phyloP scores from a whole-genome alignment of 768 basidiomycete genomes.

The Phallus indusiatus region DNA sequence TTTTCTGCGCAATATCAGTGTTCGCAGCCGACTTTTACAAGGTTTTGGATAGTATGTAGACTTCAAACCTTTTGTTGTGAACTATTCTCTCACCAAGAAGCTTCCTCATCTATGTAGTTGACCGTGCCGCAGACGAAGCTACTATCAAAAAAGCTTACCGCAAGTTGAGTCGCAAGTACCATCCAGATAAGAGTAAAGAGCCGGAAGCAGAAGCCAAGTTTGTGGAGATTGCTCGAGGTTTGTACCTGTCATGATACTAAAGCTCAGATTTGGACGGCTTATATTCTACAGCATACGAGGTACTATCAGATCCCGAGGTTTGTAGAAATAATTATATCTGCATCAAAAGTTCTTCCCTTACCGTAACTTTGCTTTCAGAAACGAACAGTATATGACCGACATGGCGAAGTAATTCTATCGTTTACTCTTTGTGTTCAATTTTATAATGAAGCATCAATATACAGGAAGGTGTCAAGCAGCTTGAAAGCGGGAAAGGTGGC shows the following conservation, averaged over 20 bases:
- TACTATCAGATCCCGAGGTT: slow-evolving; percentile 81
- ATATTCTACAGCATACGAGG: slow-evolving; percentile 64
- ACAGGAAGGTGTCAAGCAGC: slow-evolving; percentile 85
- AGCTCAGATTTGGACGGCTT: not conserved
- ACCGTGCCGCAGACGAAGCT: slow-evolving; percentile 71
- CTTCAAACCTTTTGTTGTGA: not conserved
- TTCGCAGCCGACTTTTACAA: slow-evolving; percentile 74
- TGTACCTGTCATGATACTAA: slow-evolving; percentile 14
- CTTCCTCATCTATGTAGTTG: slow-evolving; percentile 31
- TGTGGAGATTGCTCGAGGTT: slow-evolving; percentile 86
- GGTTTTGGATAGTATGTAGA: slow-evolving; percentile 61
- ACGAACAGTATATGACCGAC: slow-evolving; percentile 87
- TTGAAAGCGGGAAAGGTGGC: slow-evolving; percentile 59
- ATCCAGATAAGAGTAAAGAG: slow-evolving; percentile 94
- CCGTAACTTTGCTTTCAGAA: slow-evolving; percentile 42
- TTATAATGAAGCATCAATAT: not conserved
- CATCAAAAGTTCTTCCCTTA: not conserved
- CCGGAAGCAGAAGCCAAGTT: slow-evolving; percentile 76
- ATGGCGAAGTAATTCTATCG: slow-evolving; percentile 60
- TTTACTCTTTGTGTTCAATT: not conserved
- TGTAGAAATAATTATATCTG: slow-evolving; percentile 16
- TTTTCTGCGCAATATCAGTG: slow-evolving; percentile 25
- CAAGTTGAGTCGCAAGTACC: slow-evolving; percentile 76
- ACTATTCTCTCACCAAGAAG: slow-evolving; percentile 13
- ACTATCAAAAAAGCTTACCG: slow-evolving; percentile 93